Base-by-base conservation (phyloP, 352 stramenopile genomes). In the Globisporangium solare region DNA sequence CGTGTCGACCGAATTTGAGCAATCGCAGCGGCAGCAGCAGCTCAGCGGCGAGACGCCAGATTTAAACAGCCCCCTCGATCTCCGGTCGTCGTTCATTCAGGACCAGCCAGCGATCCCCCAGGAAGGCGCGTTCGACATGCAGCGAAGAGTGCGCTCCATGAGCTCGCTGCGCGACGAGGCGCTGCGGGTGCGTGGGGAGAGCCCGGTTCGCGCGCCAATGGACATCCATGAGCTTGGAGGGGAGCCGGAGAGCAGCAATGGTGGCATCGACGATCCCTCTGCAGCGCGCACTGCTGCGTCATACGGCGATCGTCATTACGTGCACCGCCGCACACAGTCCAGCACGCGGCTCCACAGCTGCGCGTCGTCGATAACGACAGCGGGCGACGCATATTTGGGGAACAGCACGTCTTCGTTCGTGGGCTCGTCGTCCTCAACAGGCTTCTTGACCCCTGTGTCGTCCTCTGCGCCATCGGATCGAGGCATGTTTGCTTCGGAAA, bases 121-220 rank as follows among this genome's bases (percentile, higher is more conserved):
- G 70, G 47, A 72, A 68, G 31, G 43, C 56, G 4, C 39, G 17
- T 13, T 37, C n/a, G 51, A 67, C 41, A 46, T 51, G 46, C 61
- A 67, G 41, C 68, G 74, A n/a, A 47, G 32, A 15, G 67, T 58
- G 48, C 63, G 74, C 1, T 84, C 71, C 6, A 74, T 78, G 68
- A 63, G 68, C 45, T 64, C 64, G n/a, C 49, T 74, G 48, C 63
- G 54, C 17, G 66, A 74, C 55, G 39, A 56, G 41, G 63, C 57
- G 6, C 62, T 22, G 7, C 43, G 71, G 15, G 64, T 75, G 63
- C 73, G 67, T n/a, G 87, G 72, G 17, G 70, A 78, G 37, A 86
- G 75, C 51, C 74, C 77, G 3, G 54, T 70, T 8, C 70, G 66
- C 12, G 21, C 37, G n/a, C 17, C 41, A 32, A 45, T 63, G 27